Conservation (phyloP, 2,329 filamentous ascomycete genomes). For the Torrubiellomyces zombiae region DNA sequence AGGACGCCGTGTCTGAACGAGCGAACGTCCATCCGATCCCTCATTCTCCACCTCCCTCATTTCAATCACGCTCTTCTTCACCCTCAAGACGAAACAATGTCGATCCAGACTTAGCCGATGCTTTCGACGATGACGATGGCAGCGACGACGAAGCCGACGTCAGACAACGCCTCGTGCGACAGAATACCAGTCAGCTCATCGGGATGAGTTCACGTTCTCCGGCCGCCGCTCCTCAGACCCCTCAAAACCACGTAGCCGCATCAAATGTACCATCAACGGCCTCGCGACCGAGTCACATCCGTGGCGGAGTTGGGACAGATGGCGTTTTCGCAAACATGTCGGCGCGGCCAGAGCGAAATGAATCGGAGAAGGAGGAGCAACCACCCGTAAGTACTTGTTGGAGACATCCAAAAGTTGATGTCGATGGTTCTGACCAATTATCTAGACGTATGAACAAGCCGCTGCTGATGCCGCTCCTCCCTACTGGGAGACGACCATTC, state of each 20-base stretch:
- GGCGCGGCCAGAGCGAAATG: conserved; percentile 71
- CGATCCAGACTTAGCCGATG: conserved; percentile 74
- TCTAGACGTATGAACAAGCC: conserved; percentile 91
- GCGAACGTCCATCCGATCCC: conserved; percentile 23
- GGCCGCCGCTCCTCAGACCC: conserved; percentile 7
- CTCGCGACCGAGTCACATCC: conserved; percentile 38
- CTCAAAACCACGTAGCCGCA: conserved; percentile 9
- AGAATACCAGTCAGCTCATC: no score
- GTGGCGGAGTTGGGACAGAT: conserved; percentile 66
- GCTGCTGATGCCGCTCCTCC: conserved; percentile 90
- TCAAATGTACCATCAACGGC: conserved; percentile 13
- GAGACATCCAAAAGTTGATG: no score
- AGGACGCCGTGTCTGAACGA: conserved; percentile 14
- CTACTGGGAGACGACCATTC: conserved; percentile 98
- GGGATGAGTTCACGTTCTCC: no score
- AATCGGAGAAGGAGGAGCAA: conserved; percentile 69
- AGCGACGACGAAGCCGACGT: conserved; percentile 63
- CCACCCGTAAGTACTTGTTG: conserved; percentile 64
- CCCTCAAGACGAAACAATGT: conserved; percentile 29
- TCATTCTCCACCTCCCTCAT: conserved; percentile 61
- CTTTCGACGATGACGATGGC: conserved; percentile 72
- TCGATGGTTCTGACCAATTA: conserved; percentile 2
- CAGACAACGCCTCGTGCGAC: conserved; percentile 70
- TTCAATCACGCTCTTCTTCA: conserved; percentile 65
- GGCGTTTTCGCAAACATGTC: conserved; percentile 93